A percentile compares a stretch with the other conserved stretches of the same genome.
These are phyloP conservation scores for Babesia caballi DNA, from an alignment of 169 alveolate genomes.

Conservation along the genomic window DNA sequence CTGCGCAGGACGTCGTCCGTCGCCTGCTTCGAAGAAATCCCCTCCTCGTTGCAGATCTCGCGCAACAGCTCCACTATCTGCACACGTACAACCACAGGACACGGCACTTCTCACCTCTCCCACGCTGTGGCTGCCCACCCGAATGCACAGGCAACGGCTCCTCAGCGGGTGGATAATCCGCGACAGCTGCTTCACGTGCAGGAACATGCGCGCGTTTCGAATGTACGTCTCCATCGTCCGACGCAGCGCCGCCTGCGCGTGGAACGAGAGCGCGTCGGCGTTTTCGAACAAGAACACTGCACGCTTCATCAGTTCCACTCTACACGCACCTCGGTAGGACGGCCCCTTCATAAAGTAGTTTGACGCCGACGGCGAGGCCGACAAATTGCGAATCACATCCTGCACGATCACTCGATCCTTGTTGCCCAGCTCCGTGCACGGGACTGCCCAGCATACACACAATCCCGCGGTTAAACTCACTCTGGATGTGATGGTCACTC, in stretches of 20 bases:
- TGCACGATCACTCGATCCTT: slow-evolving; percentile 90
- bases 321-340: slow-evolving; percentile 74
- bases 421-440: slow-evolving; percentile 84
- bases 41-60: slow-evolving; percentile 74
- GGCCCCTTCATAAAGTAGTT: slow-evolving; percentile 80
- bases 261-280: slow-evolving; percentile 86
- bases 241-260: slow-evolving; percentile 94
- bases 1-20: slow-evolving; percentile 70
- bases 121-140: slow-evolving; percentile 91
- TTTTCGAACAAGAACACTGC: slow-evolving; percentile 84
- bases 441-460: slow-evolving; percentile 10
- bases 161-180: slow-evolving; percentile 88
- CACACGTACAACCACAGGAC: neutral
- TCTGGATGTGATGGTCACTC: slow-evolving; percentile 90
- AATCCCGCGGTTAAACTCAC: slow-evolving; percentile 80
- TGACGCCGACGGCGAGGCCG: slow-evolving; percentile 86
- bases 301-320: neutral
- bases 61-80: slow-evolving; percentile 72
- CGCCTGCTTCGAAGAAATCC: slow-evolving; percentile 63
- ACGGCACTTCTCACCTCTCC: slow-evolving; percentile 64
- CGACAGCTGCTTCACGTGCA: slow-evolving; percentile 84
- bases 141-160: slow-evolving; percentile 90
- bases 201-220: slow-evolving; percentile 85
- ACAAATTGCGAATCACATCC: slow-evolving; percentile 88
- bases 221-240: slow-evolving; percentile 92